Base-by-base conservation (phyloP, 2,329 filamentous ascomycete genomes). In the Penicillium olsonii region DNA sequence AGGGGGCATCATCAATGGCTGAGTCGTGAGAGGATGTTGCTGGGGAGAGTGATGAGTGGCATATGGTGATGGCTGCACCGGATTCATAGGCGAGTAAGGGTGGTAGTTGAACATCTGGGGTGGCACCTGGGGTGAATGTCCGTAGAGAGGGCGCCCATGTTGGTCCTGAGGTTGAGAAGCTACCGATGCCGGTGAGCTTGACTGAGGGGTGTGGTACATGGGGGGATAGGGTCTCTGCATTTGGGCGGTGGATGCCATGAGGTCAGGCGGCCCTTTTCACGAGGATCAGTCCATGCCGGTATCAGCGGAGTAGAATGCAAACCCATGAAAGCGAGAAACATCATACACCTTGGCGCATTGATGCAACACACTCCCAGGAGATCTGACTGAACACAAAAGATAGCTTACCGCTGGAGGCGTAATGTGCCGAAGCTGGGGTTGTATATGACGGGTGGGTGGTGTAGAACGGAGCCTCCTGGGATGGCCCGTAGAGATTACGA, bases 191-290 rank as follows among this genome's bases (percentile, higher is more conserved):
- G 92, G 92, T 47, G 92, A 96, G 73, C 92, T 95, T 48, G 92
- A 95, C 75, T 96, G 92, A 47, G 92, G 91, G 15, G 92, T 95
- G 72, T 96, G 90, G 70, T 96, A 96, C 68, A 96, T 95, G 53
- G 90, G 90, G 61, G 92, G 92, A 69, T 95, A 96, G 39, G 78
- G 81, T 62, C 84, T 79, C 68, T 83, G 84, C 80, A 87, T 85
- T 58, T 83, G 82, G 61, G 83, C 79, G 60, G 83, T 68, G 55
- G 74, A 78, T 55, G 84, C 83, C 84, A 87, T 87, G 65, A 80
- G 76, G 67, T 85, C 83, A 68, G 85, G 84, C 71, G 87, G 84
- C 72, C 90, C 87, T 88, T 81, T 67, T 51, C 37, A 42, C 34
- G 78, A 55, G 75, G 76, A 63, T 82, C 79, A 74, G 85, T 87